Evolutionary conservation across 768 basidiomycete species (phyloP).

Genomic region (Boletus speciosus): DNA sequence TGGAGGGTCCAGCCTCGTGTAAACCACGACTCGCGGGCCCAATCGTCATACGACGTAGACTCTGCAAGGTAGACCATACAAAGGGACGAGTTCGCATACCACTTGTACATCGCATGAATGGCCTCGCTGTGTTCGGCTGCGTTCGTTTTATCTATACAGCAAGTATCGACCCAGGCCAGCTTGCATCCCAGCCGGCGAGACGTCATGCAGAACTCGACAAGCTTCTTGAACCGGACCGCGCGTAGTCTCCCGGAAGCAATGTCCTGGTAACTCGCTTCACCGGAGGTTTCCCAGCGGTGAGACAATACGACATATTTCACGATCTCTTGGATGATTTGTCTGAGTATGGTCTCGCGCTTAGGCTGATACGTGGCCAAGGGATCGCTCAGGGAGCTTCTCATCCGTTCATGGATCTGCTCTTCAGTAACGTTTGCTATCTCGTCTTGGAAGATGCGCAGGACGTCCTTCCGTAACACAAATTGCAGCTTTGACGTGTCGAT

Average conservation of each 20-base stretch:
- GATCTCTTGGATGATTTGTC: constrained; percentile 11
- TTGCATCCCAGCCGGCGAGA: not conserved
- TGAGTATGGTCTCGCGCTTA: not conserved
- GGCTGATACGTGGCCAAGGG: not conserved
- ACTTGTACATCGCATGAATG: constrained; percentile 20
- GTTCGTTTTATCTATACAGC: constrained; percentile 19
- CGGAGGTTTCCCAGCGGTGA: constrained; percentile 6
- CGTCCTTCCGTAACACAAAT: constrained; percentile 2
- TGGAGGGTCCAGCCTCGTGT: constrained; percentile 11
- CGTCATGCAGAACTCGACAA: constrained; percentile 6
- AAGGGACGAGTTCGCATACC: constrained; percentile 20
- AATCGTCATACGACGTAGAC: not conserved
- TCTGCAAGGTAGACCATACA: constrained; percentile 19
- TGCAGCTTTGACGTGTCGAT: constrained; percentile 6
- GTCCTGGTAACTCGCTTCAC: constrained; percentile 12
- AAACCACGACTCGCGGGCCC: constrained; percentile 10
- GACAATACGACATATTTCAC: constrained; percentile 14
- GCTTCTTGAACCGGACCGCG: not conserved
- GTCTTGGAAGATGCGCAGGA: constrained; percentile 8
- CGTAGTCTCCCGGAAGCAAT: not conserved
- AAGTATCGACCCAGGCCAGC: constrained; percentile 16
- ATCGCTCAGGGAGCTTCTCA: not conserved
- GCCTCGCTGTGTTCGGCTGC: constrained; percentile 19
- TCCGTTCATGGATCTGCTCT: not conserved
- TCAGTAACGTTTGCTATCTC: constrained; percentile 4